Evolutionary conservation across 2,329 filamentous ascomycete genomes (phyloP), one percentile per base, ranked within the genome.

Genomic region (Diaporthe citrichinensis): DNA sequence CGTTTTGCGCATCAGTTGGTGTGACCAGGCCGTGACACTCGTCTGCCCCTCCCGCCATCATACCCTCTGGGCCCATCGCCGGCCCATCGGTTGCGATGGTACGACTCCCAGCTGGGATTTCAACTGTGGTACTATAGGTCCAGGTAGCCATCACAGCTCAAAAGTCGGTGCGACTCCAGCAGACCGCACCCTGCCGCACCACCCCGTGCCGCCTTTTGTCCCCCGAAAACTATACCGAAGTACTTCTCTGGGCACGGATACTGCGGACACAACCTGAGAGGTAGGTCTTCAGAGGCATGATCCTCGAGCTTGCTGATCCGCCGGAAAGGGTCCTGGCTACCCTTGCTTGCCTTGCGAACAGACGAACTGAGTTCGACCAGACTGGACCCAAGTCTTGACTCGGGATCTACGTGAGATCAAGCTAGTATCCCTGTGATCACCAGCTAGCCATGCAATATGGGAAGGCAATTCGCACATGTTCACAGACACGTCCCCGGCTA

Each of bases 361-460:
- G 73, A 65, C 55, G 57, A 74, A 65, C 65, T 68, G 72, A 75
- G 58, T 59, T 59, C 62, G 36, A 39, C 23, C 58, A 44, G 58
- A 65, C 71, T 67, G n/a, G 44, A 55, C 71, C 71, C 58, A 73
- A 73, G 53, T 73, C 68, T 75, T 75, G 74, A 72, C 74, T 75
- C 68, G 68, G 58, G 58, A 67, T 67, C 59, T 75, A 46, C 58
- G 58, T 67, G 58, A 61, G 72, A 65, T 62, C 65, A 62, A 74
- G 72, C 72, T 74, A 34, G 53, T 25, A 59, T 76, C 72, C 74
- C 36, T 71, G 72, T 51, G 62, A 71, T 57, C 49, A 67, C 58
- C 49, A 61, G 51, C n/a, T 51, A 57, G 31, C 36, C 72, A 73
- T 68, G 65, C 67, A 59, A 59, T 23, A 58, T 39, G n/a, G 44